Evolutionary conservation across 2,329 filamentous ascomycete species (phyloP).

Genomic region (Elsinoe fawcettii): DNA sequence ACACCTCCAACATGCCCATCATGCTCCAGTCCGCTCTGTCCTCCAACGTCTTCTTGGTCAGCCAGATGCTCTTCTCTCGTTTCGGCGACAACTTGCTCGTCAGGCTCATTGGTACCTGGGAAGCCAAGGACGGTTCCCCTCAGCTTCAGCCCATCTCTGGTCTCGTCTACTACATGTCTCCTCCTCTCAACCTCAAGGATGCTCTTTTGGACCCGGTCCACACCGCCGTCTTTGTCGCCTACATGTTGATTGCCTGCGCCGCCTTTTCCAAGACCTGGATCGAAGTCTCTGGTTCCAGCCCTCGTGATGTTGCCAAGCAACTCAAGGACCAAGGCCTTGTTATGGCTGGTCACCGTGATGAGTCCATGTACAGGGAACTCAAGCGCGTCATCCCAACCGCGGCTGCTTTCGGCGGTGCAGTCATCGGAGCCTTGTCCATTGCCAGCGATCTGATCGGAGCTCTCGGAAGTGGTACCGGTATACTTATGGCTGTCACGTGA

Average conservation of each 20-base stretch:
- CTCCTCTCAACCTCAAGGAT: conserved; percentile 94
- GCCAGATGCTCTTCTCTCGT: conserved; percentile 98
- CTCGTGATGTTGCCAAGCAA: conserved; percentile 97
- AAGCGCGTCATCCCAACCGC: conserved; percentile 99
- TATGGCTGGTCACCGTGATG: conserved; percentile 98
- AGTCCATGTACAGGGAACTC: conserved; percentile 99
- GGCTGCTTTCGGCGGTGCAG: conserved; percentile 95
- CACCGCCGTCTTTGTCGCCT: conserved; percentile 87
- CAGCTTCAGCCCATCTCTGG: conserved; percentile 91
- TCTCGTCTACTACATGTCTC: conserved; percentile 95
- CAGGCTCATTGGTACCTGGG: conserved; percentile 95
- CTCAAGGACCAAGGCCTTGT: conserved; percentile 99
- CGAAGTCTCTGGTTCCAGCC: conserved; percentile 95
- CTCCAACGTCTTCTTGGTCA: conserved; percentile 98
- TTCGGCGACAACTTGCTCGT: conserved; percentile 99
- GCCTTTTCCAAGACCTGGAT: conserved; percentile 99
- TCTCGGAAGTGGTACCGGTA: conserved; percentile 93
- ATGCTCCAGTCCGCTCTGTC: conserved; percentile 98
- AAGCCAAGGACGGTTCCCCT: conserved; percentile 89
- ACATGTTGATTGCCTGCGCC: conserved; percentile 96
- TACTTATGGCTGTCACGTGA: conserved; percentile 95
- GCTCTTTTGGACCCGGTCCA: conserved; percentile 95
- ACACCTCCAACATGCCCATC: conserved; percentile 99
- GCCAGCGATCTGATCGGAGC: conserved; percentile 92
- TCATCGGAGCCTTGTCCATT: conserved; percentile 95